Evolutionary conservation across 257 asterid genomes (phyloP), one percentile per base, ranked within the genome.

Genomic region (Mitragyna speciosa): DNA sequence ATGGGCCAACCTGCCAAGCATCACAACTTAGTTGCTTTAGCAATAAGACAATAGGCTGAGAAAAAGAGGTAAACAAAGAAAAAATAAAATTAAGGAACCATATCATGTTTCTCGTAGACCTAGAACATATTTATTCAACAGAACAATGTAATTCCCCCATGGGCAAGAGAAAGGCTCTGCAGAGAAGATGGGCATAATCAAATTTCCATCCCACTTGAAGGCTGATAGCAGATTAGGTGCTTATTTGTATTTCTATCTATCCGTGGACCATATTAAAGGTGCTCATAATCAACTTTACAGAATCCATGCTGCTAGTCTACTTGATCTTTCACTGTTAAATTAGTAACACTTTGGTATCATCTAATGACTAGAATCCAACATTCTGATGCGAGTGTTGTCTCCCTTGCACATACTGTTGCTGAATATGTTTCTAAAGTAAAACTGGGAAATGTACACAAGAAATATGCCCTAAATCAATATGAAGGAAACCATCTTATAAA

Each of bases 1-100:
- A 77, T 14, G 88, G 87, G 51, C 92, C 91, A 36, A 85, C 88
- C 97, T 93, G 83, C 72, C 58, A 84, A 76, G 75, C 51, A 63
- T 43, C 58, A 69, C 15, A 12, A 1, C 56, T 12, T 24, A 73
- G 30, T 51, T 3, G 49, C 56, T 76, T 76, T 48, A 76, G 43
- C 64, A 56, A 52, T 65, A 51, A 56, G 69, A 58, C 45, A 54
- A 49, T 65, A 16, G 51, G 66, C n/a, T 12, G 28, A 30, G 17
- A 28, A 17, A 17, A 48, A 41, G 43, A 64, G 43, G 63, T 49
- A 43, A 76, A 31, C 14, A 20, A 26, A 19, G 10, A 12, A 39
- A 36, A 43, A 30, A 7, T 2, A 31, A 0, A 52, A 52, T 0
- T 4, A 73, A 3, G 9, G 15, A 30, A 30, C 6, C 2, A 64